Evolutionary conservation across 2,329 filamentous ascomycete species (phyloP).

Genomic region (Talaromyces sp.): DNA sequence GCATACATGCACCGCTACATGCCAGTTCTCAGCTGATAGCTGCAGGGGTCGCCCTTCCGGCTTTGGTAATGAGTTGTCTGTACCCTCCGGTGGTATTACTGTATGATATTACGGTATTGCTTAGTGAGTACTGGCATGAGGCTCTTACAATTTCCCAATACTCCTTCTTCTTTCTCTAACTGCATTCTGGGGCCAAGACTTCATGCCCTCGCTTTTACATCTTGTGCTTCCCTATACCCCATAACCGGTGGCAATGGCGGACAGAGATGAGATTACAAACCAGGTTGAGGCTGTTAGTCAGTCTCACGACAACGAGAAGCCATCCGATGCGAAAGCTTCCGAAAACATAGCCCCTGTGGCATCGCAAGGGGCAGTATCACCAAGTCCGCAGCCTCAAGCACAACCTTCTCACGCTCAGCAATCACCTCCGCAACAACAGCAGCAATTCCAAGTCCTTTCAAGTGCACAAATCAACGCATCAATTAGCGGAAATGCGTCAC

Average conservation of each 20-base stretch:
- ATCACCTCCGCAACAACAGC: neutral
- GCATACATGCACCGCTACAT: neutral
- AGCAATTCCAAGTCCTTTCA: neutral
- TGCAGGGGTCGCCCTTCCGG: neutral
- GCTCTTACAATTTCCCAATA: neutral
- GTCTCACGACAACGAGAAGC: neutral
- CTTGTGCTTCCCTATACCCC: neutral
- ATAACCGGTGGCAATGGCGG: neutral
- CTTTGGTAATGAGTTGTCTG: neutral
- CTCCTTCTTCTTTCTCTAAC: neutral
- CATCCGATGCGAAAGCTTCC: neutral
- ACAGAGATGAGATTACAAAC: neutral
- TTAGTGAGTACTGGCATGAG: neutral
- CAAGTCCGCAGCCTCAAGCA: neutral
- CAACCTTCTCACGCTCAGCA: neutral
- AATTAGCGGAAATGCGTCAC: neutral
- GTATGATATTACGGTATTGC: neutral
- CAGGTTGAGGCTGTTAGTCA: neutral
- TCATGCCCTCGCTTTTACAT: neutral
- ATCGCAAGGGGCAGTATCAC: neutral
- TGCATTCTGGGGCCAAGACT: neutral
- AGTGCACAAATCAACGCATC: neutral
- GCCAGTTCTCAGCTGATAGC: neutral
- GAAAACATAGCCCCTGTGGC: neutral
- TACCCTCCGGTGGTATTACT: neutral